Conservation (phyloP, 2,329 filamentous ascomycete genomes). For the Sclerotinia sclerotiorum region DNA sequence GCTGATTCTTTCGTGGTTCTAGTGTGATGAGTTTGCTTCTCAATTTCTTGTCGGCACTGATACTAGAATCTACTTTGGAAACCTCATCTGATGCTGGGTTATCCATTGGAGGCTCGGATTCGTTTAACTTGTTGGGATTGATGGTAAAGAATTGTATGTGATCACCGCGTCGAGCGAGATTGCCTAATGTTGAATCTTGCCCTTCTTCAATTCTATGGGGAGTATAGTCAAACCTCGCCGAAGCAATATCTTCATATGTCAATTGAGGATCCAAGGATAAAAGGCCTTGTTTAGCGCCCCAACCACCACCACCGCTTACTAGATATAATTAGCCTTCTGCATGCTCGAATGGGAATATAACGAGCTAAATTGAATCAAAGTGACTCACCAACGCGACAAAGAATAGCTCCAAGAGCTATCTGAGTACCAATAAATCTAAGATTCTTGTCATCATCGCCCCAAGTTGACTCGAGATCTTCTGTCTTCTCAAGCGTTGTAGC, state of each 20-base stretch:
- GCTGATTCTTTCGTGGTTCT: conserved; percentile 1
- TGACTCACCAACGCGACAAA: conserved; percentile 39
- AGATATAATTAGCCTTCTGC: conserved; percentile 27
- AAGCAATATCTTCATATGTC: conserved; percentile 49
- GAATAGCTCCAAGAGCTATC: conserved; percentile 31
- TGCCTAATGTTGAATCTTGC: conserved; percentile 46
- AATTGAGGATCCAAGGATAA: conserved; percentile 74
- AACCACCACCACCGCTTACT: conserved; percentile 81
- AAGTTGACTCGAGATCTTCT: conserved; percentile 1
- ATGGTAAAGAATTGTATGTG: conserved; percentile 65
- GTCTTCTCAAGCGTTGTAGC: neutral
- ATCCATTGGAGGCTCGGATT: neutral
- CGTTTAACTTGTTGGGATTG: conserved; percentile 21
- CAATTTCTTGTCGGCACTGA: neutral
- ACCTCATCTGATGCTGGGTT: neutral
- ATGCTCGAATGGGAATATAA: conserved; percentile 23
- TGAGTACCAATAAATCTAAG: conserved; percentile 30
- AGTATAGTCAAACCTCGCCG: conserved; percentile 54
- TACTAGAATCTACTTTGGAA: neutral
- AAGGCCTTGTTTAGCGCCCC: conserved; percentile 77
- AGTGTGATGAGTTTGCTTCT: neutral
- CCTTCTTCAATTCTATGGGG: conserved; percentile 37
- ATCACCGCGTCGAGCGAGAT: conserved; percentile 62
- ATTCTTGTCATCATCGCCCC: conserved; percentile 12
- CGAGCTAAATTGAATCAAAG: neutral